phyloP scores from a whole-genome alignment of 2,329 filamentous ascomycete species.

The Penicillium sp. region DNA sequence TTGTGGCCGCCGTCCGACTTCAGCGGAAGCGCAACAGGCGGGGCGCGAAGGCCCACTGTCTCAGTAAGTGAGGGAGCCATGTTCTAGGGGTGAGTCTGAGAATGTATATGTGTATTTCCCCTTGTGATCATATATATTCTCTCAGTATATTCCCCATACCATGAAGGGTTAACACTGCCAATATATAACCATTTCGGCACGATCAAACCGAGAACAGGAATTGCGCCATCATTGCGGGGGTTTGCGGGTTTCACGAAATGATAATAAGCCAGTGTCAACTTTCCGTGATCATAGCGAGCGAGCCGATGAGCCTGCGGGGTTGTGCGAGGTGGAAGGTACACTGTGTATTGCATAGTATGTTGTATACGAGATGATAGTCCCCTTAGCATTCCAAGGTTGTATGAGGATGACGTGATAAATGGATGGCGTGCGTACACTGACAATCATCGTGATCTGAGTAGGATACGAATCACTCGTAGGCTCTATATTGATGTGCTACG shows the following conservation, averaged over 20 bases:
- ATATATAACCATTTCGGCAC: conserved; percentile 13
- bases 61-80: conserved; percentile 39
- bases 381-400: not conserved
- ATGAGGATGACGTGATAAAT: conserved; percentile 9
- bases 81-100: not conserved
- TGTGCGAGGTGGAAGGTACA: not conserved
- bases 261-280: not conserved
- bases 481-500: not conserved
- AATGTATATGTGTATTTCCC: not conserved
- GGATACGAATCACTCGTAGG: not conserved
- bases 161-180: not conserved
- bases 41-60: conserved; percentile 25
- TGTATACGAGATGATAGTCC: not conserved
- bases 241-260: conserved; percentile 3
- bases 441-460: not conserved
- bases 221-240: conserved; percentile 18
- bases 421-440: not conserved
- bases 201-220: conserved; percentile 1
- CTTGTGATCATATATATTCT: not conserved
- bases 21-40: conserved; percentile 19
- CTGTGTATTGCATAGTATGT: not conserved
- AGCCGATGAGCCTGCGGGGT: conserved; percentile 2
- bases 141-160: not conserved
- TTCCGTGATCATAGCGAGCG: not conserved
- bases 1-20: conserved; percentile 33